Evolutionary conservation across 352 stramenopile genomes (phyloP).

Genomic region (Phytophthora uliginosa): DNA sequence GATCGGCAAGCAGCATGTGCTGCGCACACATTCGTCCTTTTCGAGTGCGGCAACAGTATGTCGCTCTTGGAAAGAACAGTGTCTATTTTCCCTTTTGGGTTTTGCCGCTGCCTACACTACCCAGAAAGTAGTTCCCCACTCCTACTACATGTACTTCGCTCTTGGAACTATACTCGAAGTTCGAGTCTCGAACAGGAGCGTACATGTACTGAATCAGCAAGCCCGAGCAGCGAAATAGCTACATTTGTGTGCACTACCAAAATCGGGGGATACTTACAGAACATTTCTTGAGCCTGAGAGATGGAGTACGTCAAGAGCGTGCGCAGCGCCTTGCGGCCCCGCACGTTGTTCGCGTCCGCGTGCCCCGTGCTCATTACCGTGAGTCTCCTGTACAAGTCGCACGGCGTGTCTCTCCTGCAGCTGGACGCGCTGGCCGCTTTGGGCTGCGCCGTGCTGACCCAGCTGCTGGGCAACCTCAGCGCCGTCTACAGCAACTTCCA

Average conservation of each 20-base stretch:
- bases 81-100: too few species aligned
- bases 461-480: conserved; percentile 81
- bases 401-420: conserved; percentile 47
- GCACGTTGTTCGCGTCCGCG: conserved; percentile 68
- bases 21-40: too few species aligned
- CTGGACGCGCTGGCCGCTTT: conserved; percentile 52
- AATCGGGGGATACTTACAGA: background rate
- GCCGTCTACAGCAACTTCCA: conserved; percentile 80
- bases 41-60: too few species aligned
- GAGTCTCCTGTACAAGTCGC: conserved; percentile 56
- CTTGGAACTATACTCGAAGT: too few species aligned
- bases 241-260: background rate
- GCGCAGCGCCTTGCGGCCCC: conserved; percentile 58
- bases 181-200: too few species aligned
- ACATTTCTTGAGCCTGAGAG: background rate
- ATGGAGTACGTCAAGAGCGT: conserved; percentile 16
- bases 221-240: conserved; percentile 1
- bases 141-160: too few species aligned
- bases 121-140: too few species aligned
- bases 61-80: too few species aligned
- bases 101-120: too few species aligned
- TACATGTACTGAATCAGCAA: too few species aligned
- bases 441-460: conserved; percentile 63
- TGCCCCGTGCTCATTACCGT: conserved; percentile 64
- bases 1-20: too few species aligned